Base-by-base conservation (phyloP, 2,329 filamentous ascomycete species). In the Aspergillus uvarum region DNA sequence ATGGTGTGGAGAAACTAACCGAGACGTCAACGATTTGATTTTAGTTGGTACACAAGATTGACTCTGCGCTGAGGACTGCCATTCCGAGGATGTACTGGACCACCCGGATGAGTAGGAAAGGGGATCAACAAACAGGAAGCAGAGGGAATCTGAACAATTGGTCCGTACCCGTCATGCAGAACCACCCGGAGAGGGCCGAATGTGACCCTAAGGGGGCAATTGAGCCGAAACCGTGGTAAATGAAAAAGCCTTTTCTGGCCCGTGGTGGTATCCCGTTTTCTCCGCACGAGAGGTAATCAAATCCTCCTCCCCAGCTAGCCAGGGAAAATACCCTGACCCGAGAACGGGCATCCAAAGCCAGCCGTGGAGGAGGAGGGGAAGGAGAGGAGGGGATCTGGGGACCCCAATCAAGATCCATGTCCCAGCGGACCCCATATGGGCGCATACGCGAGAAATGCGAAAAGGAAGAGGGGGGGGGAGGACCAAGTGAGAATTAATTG, bases 141-240 rank as follows among this genome's bases (percentile, higher is more conserved):
- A 47, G 42, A 54, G 47, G n/a, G 47, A 35, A 60, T 47, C 47
- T 19, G 35, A 19, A 19, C 38, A 44, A 54, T 47, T 47, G 52
- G 26, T 32, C 38, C n/a, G 21, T 42, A 44, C 24, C 21, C 24
- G 48, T 50, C 22, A 29, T 42, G 44, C 22, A 24, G 19, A 35
- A 44, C 24, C 38, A 47, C 22, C 32, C 38, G 38, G 57, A 54
- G 51, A 47, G 31, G 47, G 32, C 54, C 59, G 56, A 59, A 63
- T 65, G 60, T 55, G 32, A 67, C 65, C 51, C 29, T 59, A 51
- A 38, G 51, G 49, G 59, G 59, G 54, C 53, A 51, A 53, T 32
- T 35, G 26, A 49, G 35, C 32, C 51, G 55, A n/a, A n/a, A 24
- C 22, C 42, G 38, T 16, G 52, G 29, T 44, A 44, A 44, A 16